Evolutionary conservation across 768 basidiomycete genomes (phyloP).

Genomic region (Mycena capillaripes): DNA sequence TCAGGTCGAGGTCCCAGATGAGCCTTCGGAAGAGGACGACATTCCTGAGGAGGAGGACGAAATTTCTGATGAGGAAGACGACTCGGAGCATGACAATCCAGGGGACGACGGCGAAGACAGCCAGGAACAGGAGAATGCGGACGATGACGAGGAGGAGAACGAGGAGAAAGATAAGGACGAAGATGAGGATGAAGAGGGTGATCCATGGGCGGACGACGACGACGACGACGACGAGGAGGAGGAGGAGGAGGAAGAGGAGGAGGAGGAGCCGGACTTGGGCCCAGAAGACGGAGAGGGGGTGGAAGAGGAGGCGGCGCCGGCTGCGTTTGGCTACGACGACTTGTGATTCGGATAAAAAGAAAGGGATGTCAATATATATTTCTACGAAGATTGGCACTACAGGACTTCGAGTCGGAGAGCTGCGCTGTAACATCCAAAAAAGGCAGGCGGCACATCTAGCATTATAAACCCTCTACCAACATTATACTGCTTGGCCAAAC

Average conservation of each 20-base stretch:
- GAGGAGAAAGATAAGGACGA: not conserved
- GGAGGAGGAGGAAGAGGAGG: not conserved
- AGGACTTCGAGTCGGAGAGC: too few relatives aligned
- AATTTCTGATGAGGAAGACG: not conserved
- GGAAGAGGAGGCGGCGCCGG: not conserved
- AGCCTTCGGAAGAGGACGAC: not conserved
- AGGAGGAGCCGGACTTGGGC: not conserved
- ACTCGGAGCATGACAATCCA: not conserved
- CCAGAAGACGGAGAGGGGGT: conserved; percentile 13
- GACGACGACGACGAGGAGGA: not conserved
- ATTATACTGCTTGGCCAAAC: too few relatives aligned
- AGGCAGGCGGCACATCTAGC: too few relatives aligned
- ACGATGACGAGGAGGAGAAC: not conserved
- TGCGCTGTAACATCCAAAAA: too few relatives aligned
- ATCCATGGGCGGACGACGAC: not conserved
- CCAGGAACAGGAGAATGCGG: not conserved
- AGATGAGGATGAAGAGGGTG: not conserved
- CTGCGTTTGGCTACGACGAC: conserved; percentile 3
- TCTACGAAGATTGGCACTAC: too few relatives aligned
- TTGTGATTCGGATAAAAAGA: too few relatives aligned
- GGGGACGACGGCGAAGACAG: not conserved
- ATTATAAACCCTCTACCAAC: too few relatives aligned
- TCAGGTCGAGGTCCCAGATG: not conserved
- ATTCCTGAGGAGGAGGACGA: too few relatives aligned
- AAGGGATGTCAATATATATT: too few relatives aligned